Base-by-base conservation (phyloP, 2,329 filamentous ascomycete species). In the Colletotrichum trifolii region DNA sequence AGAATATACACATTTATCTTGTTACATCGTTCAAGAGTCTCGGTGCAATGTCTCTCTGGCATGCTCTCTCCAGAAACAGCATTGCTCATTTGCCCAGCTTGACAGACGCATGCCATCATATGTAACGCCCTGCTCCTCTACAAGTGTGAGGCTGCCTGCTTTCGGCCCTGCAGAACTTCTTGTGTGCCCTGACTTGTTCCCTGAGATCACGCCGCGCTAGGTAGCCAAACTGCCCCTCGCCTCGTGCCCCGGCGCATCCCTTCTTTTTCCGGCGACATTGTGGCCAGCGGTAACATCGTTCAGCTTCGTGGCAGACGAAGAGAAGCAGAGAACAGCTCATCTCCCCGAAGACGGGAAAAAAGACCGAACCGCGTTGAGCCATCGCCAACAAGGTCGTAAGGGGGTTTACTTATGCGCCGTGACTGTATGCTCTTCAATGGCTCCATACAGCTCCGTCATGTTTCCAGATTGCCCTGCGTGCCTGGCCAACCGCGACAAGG, bases 1-100 rank as follows among this genome's bases (percentile, higher is more conserved):
- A 39, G 25, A 66, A 52, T 56, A 39, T 53, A 57, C 15, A 47
- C 56, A 10, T 7, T 63, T 59, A 63, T 66, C 63, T 63, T 33
- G 47, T 45, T 25, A 49, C 53, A 66, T 57, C 49, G 17, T 48
- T 63, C 33, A 40, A 39, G 33, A 6, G 25, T 7, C 33, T 5
- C 25, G 25, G 3, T 34, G 35, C 17, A 45, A 62, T 45, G 4
- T 52, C 25, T 17, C 15, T 40, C 9, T 34, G 40, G 58, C 52
- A 48, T 43, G 36, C 39, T 49, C 8, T 33, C 15, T 7, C 52
- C 25, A 25, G 13, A 43, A 25, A 36, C 52, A 12, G 10, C 52
- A 54, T 54, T 54, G 25, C 25, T 25, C 25, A 4, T 25, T 25
- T 25, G 25, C 25, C 25, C 25, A 25, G 25, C 25, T 25, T 42